These are phyloP conservation scores for Orobanche coerulescens DNA, from an alignment of 257 asterid genomes.

Conservation along the genomic window DNA sequence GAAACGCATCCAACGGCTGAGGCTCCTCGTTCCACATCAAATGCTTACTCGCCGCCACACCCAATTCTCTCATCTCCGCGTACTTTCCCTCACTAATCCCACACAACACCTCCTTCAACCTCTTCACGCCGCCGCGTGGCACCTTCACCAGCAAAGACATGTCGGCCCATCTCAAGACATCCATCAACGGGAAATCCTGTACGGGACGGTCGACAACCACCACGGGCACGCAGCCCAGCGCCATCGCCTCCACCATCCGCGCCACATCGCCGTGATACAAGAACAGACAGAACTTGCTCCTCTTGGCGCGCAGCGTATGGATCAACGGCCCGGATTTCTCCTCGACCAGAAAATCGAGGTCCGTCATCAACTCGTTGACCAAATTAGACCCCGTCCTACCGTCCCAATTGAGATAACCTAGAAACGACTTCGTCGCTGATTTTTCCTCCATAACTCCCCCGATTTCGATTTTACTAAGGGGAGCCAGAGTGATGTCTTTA, in stretches of 20 bases:
- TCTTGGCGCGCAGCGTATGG: constrained; percentile 12
- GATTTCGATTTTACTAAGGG: constrained; percentile 23
- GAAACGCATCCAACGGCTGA: constrained; percentile 72
- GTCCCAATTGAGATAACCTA: constrained; percentile 59
- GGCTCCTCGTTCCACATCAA: constrained; percentile 67
- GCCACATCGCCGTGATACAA: constrained; percentile 37
- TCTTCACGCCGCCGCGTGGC: constrained; percentile 35
- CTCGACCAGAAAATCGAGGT: constrained; percentile 44
- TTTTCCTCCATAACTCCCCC: constrained; percentile 17
- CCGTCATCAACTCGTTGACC: constrained; percentile 48
- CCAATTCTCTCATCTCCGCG: constrained; percentile 43
- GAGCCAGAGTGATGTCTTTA: constrained; percentile 69
- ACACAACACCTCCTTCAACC: constrained; percentile 48
- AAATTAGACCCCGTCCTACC: constrained; percentile 31
- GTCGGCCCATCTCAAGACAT: constrained; percentile 67
- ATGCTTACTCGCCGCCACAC: constrained; percentile 62
- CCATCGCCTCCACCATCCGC: constrained; percentile 57
- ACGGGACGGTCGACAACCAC: constrained; percentile 70
- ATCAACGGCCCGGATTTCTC: constrained; percentile 28
- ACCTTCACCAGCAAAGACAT: constrained; percentile 43
- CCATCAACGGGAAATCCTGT: constrained; percentile 86
- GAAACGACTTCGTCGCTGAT: constrained; percentile 14
- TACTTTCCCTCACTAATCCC: constrained; percentile 42
- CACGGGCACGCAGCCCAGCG: constrained; percentile 75
- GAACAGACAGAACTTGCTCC: constrained; percentile 69